These are phyloP conservation scores for Pouteria glomerata DNA, from an alignment of 148 eudicot species.

Conservation along the genomic window DNA sequence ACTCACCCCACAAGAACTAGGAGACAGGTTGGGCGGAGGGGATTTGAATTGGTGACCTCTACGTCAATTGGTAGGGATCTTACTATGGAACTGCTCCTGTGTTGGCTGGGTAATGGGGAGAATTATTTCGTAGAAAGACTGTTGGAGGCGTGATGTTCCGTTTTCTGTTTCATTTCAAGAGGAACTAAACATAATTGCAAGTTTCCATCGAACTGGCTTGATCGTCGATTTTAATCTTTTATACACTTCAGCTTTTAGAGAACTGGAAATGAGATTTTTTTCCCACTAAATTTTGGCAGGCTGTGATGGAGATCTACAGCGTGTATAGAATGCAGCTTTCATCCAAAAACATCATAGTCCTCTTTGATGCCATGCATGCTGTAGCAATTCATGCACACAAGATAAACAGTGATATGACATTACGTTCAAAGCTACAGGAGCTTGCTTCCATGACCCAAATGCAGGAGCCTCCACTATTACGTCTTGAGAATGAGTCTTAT, in stretches of 20 bases:
- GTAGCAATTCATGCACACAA: slow-evolving; percentile 81
- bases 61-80: no score
- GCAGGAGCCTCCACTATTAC: slow-evolving; percentile 96
- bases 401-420: slow-evolving; percentile 56
- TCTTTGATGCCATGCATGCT: slow-evolving; percentile 60
- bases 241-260: slow-evolving; percentile 3
- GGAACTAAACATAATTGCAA: background rate
- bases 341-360: slow-evolving; percentile 50
- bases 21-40: no score
- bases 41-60: no score
- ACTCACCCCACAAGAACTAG: no score
- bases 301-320: slow-evolving; percentile 82
- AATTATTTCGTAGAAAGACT: no score
- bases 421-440: slow-evolving; percentile 73
- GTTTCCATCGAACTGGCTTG: slow-evolving; percentile 11
- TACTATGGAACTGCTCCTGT: no score
- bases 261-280: background rate
- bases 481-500: slow-evolving; percentile 92
- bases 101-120: no score
- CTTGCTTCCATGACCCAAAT: slow-evolving; percentile 71
- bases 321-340: slow-evolving; percentile 58
- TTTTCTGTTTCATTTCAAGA: background rate
- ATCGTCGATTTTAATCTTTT: slow-evolving; percentile 64
- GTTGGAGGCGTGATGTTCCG: no score
- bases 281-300: slow-evolving; percentile 45